Evolutionary conservation across 2,329 filamentous ascomycete genomes (phyloP).

Genomic region (Fonsecaea nubica): DNA sequence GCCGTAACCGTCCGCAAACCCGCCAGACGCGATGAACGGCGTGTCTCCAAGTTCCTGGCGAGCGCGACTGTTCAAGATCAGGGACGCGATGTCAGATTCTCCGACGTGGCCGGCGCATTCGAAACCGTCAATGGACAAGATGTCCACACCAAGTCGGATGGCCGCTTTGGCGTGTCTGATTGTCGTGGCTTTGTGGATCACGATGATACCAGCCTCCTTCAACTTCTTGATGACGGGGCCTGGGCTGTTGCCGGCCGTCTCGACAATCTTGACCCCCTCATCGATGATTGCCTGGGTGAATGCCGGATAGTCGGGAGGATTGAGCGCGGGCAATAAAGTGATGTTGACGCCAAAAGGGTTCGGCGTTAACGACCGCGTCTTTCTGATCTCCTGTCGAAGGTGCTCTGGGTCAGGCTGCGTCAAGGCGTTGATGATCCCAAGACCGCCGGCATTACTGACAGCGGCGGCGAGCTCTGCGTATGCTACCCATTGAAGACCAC

Average conservation of each 20-base stretch:
- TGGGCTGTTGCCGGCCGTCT: conserved; percentile 89
- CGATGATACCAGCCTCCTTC: conserved; percentile 76
- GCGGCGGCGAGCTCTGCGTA: conserved; percentile 60
- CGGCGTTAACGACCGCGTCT: conserved; percentile 73
- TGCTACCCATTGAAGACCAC: conserved; percentile 64
- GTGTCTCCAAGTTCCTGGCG: conserved; percentile 76
- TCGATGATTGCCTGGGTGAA: conserved; percentile 93
- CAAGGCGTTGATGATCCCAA: conserved; percentile 64
- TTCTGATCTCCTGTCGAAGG: conserved; percentile 89
- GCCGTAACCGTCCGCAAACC: conserved; percentile 92
- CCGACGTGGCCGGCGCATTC: conserved; percentile 81
- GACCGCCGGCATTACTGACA: conserved; percentile 60
- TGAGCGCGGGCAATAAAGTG: conserved; percentile 86
- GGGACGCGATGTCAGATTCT: conserved; percentile 61
- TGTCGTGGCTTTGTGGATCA: conserved; percentile 97
- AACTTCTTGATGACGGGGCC: conserved; percentile 89
- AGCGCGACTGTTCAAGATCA: conserved; percentile 76
- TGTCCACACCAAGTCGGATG: conserved; percentile 93
- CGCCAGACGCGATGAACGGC: conserved; percentile 94
- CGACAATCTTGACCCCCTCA: conserved; percentile 88
- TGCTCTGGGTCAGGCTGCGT: conserved; percentile 92
- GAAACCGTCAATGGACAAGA: conserved; percentile 95
- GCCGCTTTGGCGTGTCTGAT: conserved; percentile 92
- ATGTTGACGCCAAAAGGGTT: conserved; percentile 87
- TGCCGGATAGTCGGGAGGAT: conserved; percentile 88